Percentiles rank a stretch among this genome's conserved stretches.
phyloP scores from a whole-genome alignment of 768 basidiomycete genomes.

The Floccularia luteovirens region DNA sequence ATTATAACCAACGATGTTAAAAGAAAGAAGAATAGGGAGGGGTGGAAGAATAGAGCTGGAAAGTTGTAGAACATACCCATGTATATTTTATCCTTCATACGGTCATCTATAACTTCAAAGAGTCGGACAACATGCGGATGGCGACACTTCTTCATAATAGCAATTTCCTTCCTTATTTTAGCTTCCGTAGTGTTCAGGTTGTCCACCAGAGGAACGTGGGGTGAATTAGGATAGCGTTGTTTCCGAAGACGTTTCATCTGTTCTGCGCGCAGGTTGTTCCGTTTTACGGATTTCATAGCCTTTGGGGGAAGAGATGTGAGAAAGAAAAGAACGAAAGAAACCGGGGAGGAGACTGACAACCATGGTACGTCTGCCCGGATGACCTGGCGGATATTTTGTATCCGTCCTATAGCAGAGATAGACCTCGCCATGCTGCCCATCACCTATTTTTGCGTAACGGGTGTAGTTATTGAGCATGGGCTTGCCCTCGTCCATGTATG shows the following conservation, averaged over 20 bases:
- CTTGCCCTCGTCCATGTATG: constrained; percentile 22
- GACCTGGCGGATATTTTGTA: constrained; percentile 31
- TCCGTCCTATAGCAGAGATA: constrained; percentile 50
- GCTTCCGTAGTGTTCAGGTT: constrained; percentile 66
- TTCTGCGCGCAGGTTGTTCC: constrained; percentile 61
- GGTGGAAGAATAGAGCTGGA: neutral
- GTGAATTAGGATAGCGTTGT: constrained; percentile 30
- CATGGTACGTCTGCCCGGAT: constrained; percentile 35
- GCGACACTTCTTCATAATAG: constrained; percentile 96
- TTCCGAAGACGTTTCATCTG: constrained; percentile 29
- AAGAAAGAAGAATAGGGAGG: constrained; percentile 1
- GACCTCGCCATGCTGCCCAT: constrained; percentile 88
- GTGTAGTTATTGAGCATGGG: constrained; percentile 82
- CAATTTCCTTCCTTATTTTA: constrained; percentile 90
- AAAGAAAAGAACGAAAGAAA: constrained; percentile 4
- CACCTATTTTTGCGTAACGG: constrained; percentile 69
- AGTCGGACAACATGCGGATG: constrained; percentile 88
- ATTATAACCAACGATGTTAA: constrained; percentile 3
- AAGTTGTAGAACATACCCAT: constrained; percentile 59
- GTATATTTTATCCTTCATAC: constrained; percentile 80
- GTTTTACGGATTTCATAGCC: constrained; percentile 76
- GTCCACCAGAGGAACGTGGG: constrained; percentile 56
- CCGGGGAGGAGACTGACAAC: constrained; percentile 23
- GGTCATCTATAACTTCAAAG: constrained; percentile 93
- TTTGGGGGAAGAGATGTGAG: constrained; percentile 15